A percentile compares a stretch with the other conserved stretches of the same genome.
These are phyloP conservation scores for Hypoxylon subgilvum DNA, from an alignment of 495 filamentous ascomycete species.

Conservation along the genomic window DNA sequence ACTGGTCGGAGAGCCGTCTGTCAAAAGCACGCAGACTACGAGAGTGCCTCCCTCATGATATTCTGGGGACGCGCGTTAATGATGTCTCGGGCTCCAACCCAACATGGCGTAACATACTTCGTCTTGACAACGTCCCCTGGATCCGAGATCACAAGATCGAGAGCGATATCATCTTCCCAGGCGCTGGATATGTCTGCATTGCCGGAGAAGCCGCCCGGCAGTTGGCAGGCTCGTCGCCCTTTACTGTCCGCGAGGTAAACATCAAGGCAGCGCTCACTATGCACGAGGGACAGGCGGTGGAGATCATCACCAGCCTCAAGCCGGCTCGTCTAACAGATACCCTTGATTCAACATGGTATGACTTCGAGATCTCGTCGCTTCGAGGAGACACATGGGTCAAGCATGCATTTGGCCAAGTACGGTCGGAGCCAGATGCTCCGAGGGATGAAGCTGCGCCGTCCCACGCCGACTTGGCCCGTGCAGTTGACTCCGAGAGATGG, in stretches of 20 bases:
- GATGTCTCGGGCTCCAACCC: no score
- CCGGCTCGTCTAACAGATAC: conserved; percentile 43
- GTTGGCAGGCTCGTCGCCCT: conserved; percentile 12
- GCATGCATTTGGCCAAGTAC: conserved; percentile 24
- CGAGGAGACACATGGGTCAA: conserved; percentile 46
- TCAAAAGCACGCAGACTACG: no score
- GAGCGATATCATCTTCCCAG: conserved; percentile 52
- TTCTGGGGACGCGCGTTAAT: no score
- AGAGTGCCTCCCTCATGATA: no score
- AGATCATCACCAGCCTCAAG: conserved; percentile 40
- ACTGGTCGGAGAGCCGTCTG: no score
- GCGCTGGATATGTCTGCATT: conserved; percentile 53
- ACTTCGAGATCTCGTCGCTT: conserved; percentile 49
- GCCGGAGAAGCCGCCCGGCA: conserved; percentile 52
- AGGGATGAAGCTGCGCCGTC: conserved; percentile 21
- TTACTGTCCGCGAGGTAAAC: no score
- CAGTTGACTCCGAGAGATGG: no score
- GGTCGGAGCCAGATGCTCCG: no score
- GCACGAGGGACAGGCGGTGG: no score
- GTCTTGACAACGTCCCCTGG: conserved; percentile 47
- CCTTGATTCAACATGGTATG: conserved; percentile 47
- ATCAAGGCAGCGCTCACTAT: no score
- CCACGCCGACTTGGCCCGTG: no score
- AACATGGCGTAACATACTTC: neutral
- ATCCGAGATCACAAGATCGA: conserved; percentile 46